Evolutionary conservation across 345 rosid species (phyloP).

Genomic region (Cochlearia excelsa): DNA sequence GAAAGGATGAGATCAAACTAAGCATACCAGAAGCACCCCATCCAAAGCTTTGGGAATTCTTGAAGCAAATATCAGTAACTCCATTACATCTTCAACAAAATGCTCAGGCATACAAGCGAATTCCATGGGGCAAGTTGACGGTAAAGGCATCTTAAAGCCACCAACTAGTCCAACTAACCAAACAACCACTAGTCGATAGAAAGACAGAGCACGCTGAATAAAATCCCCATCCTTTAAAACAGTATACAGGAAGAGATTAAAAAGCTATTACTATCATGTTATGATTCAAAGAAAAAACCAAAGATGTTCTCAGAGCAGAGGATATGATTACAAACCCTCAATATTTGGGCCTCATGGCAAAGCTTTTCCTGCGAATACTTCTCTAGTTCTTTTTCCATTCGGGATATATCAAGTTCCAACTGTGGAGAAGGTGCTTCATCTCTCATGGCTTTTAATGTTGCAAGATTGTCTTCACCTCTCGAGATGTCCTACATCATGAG

Average conservation of each 20-base stretch:
- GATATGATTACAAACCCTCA: constrained; percentile 59
- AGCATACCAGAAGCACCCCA: constrained; percentile 72
- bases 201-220: constrained; percentile 79
- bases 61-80: constrained; percentile 86
- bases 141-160: constrained; percentile 94
- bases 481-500: constrained; percentile 61
- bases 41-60: constrained; percentile 89
- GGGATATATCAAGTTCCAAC: constrained; percentile 60
- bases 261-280: constrained; percentile 17
- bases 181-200: constrained; percentile 80
- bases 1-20: background rate
- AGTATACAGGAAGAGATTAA: constrained; percentile 2
- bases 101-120: constrained; percentile 98
- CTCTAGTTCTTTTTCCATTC: constrained; percentile 80
- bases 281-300: constrained; percentile 2
- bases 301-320: constrained; percentile 18
- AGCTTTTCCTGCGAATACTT: constrained; percentile 77
- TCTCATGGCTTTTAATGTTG: constrained; percentile 65
- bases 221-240: constrained; percentile 63
- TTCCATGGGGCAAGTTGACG: constrained; percentile 78
- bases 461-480: constrained; percentile 71
- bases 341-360: constrained; percentile 90
- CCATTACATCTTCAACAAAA: constrained; percentile 98
- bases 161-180: constrained; percentile 91
- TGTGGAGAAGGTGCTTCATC: constrained; percentile 70